phyloP scores from a whole-genome alignment of 2,329 filamentous ascomycete species.

The Hypoxylon sp. region DNA sequence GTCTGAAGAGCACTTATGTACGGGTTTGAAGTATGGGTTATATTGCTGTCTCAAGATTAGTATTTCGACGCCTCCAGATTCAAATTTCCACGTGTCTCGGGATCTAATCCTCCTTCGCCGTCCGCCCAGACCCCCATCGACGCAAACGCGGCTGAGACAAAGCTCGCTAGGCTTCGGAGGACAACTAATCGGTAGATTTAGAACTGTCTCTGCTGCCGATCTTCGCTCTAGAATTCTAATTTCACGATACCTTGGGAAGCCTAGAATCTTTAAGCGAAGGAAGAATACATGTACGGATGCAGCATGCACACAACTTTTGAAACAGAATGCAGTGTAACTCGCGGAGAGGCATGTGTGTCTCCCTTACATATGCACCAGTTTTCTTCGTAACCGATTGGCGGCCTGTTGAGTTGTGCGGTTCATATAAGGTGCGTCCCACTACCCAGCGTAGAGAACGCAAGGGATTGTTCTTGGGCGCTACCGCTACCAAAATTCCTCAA shows the following conservation, averaged over 20 bases:
- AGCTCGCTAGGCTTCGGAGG: constrained; percentile 10
- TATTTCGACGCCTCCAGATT: constrained; percentile 10
- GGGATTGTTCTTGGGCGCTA: constrained; percentile 31
- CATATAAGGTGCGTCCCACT: constrained; percentile 26
- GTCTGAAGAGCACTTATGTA: neutral
- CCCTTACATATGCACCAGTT: constrained; percentile 28
- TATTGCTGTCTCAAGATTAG: constrained; percentile 13
- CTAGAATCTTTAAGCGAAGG: constrained; percentile 18
- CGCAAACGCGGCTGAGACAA: constrained; percentile 29
- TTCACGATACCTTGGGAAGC: constrained; percentile 13
- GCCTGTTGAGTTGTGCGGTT: constrained; percentile 7
- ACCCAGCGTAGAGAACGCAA: constrained; percentile 32
- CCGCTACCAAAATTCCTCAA: constrained; percentile 26
- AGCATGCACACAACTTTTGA: constrained; percentile 15
- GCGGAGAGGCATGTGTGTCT: constrained; percentile 12
- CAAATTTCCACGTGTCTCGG: constrained; percentile 32
- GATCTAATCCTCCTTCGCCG: neutral
- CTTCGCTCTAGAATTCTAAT: constrained; percentile 5
- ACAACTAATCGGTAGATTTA: constrained; percentile 11
- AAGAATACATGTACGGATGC: constrained; percentile 7
- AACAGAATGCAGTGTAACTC: constrained; percentile 17
- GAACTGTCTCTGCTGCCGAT: constrained; percentile 11
- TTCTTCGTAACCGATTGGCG: constrained; percentile 22
- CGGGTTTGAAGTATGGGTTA: constrained; percentile 14
- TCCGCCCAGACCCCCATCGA: constrained; percentile 1